phyloP scores from a whole-genome alignment of 148 eudicot species.

The Tetragonia tetragonoides region DNA sequence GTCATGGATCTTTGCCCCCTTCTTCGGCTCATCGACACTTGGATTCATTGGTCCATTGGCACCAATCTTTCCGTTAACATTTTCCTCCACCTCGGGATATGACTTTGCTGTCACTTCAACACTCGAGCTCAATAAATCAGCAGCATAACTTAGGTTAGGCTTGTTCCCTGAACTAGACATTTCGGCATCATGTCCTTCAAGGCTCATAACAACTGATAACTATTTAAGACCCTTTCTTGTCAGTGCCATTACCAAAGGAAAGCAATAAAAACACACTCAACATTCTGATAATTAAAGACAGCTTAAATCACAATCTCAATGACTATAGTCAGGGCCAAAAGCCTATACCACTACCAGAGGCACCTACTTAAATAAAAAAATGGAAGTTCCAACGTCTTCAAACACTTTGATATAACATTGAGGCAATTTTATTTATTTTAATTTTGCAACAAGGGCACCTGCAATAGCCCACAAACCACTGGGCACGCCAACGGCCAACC shows the following conservation, averaged over 20 bases:
- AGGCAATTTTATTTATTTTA: too few species aligned
- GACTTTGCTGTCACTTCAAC: conserved; percentile 34
- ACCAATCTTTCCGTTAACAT: conserved; percentile 35
- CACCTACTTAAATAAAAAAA: too few species aligned
- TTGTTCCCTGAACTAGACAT: conserved; percentile 44
- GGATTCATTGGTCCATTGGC: conserved; percentile 37
- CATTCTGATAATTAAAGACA: not conserved
- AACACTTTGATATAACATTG: too few species aligned
- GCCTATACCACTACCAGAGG: not conserved
- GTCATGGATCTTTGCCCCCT: conserved; percentile 80
- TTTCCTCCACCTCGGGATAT: conserved; percentile 33
- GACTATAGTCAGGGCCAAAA: not conserved
- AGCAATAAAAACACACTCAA: not conserved
- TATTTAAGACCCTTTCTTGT: conserved; percentile 26
- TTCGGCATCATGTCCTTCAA: conserved; percentile 42
- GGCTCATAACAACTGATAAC: conserved; percentile 46
- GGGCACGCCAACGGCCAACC: too few species aligned
- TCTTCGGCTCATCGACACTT: conserved; percentile 36
- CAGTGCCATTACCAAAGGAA: conserved; percentile 17
- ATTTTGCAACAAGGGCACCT: too few species aligned
- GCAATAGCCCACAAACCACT: too few species aligned
- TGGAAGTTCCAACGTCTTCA: too few species aligned
- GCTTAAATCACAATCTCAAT: not conserved
- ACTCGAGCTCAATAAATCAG: conserved; percentile 41
- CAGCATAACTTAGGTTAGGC: conserved; percentile 38